Conservation (phyloP, 495 filamentous ascomycete genomes). For the Neurospora cerealis region DNA sequence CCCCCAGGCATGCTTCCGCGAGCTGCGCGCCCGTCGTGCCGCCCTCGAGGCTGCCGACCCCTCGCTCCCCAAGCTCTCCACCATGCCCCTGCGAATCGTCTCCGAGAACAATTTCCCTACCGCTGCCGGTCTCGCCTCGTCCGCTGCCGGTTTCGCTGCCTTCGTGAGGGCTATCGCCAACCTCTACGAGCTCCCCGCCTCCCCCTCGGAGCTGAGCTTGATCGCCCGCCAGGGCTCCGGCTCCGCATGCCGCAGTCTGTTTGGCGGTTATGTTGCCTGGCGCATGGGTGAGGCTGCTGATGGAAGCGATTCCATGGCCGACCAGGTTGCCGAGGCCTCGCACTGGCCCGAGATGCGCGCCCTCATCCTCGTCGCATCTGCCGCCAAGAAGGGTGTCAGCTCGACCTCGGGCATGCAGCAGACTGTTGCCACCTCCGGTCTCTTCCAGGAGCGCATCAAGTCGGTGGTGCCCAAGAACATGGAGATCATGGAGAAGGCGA, state of each 20-base stretch:
- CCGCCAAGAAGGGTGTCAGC: constrained; percentile 88
- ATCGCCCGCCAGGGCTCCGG: constrained; percentile 95
- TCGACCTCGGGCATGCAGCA: constrained; percentile 93
- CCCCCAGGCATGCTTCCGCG: constrained; percentile 81
- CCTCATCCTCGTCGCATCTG: constrained; percentile 77
- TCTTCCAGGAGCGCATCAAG: constrained; percentile 65
- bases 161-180: constrained; percentile 87
- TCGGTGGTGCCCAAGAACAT: constrained; percentile 75
- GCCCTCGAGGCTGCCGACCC: constrained; percentile 60
- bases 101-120: constrained; percentile 98
- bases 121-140: constrained; percentile 87
- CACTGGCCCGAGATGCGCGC: constrained; percentile 97
- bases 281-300: constrained; percentile 59
- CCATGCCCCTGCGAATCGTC: constrained; percentile 67
- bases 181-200: constrained; percentile 72
- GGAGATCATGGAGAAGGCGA: constrained; percentile 76
- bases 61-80: constrained; percentile 66
- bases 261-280: constrained; percentile 96
- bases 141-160: constrained; percentile 90
- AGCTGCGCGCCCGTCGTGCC: constrained; percentile 66
- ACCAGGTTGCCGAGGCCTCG: constrained; percentile 70
- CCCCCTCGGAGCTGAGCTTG: constrained; percentile 66
- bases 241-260: constrained; percentile 81
- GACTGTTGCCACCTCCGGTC: constrained; percentile 74
- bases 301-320: constrained; percentile 74